A percentile compares a stretch with the other conserved stretches of the same genome.
Evolutionary conservation across 257 asterid genomes (phyloP).

Genomic region (Salvia rosmarinus): DNA sequence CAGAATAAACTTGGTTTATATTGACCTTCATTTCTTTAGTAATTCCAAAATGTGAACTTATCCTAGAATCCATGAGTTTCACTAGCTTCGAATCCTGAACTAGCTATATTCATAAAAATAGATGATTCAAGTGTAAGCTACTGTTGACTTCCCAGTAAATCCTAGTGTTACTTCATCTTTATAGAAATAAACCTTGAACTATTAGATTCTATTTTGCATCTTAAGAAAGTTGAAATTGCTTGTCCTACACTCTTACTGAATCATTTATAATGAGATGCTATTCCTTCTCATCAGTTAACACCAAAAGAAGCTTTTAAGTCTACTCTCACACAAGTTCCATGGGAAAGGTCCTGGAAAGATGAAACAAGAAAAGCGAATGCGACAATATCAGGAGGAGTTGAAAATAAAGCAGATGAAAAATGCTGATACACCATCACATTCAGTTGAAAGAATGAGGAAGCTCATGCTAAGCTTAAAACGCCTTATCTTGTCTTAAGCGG

Average conservation of each 20-base stretch:
- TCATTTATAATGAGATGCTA: not conserved
- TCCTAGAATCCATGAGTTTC: no score
- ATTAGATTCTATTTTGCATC: not conserved
- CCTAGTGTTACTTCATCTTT: not conserved
- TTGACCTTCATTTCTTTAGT: no score
- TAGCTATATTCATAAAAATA: not conserved
- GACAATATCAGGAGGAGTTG: constrained; percentile 86
- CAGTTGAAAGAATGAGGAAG: constrained; percentile 93
- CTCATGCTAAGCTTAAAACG: constrained; percentile 66
- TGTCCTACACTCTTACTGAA: not conserved
- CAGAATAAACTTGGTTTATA: no score
- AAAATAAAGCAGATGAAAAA: constrained; percentile 92
- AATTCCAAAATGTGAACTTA: no score
- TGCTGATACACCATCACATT: constrained; percentile 90
- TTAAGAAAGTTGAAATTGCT: constrained; percentile 4
- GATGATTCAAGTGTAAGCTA: not conserved
- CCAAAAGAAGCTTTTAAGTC: constrained; percentile 93
- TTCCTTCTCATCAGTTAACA: constrained; percentile 65
- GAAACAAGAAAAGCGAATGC: constrained; percentile 92
- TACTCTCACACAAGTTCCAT: constrained; percentile 89
- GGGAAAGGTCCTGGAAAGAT: constrained; percentile 98
- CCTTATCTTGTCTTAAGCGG: constrained; percentile 92
- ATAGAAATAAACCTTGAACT: constrained; percentile 3
- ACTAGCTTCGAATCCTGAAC: not conserved
- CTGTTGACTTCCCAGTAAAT: not conserved